Evolutionary conservation across 176 grass and related monocot genomes (phyloP).

Genomic region (Triticum turgidum): DNA sequence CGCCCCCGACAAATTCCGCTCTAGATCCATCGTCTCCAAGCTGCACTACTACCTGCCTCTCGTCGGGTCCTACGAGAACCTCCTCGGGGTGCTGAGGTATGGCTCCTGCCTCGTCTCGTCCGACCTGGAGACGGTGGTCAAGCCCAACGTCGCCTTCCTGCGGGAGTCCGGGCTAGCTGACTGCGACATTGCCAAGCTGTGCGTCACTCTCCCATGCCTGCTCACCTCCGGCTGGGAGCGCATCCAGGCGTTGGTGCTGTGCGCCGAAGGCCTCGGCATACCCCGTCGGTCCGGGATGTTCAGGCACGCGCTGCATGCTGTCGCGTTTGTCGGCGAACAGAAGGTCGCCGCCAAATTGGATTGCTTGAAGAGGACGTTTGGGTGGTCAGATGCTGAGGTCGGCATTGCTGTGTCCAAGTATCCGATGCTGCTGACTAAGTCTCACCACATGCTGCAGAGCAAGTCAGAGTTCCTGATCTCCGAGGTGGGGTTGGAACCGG

Average conservation of each 20-base stretch:
- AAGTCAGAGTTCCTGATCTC: slow-evolving; percentile 16
- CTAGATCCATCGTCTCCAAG: not conserved
- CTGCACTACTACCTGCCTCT: slow-evolving; percentile 8
- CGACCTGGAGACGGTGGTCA: not conserved
- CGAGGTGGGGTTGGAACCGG: slow-evolving; percentile 8
- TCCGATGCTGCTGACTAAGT: not conserved
- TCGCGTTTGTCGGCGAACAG: not conserved
- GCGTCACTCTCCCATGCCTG: not conserved
- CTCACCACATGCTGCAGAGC: not conserved
- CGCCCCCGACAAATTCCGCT: not conserved
- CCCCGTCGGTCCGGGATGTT: not conserved
- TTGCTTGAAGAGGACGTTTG: not conserved
- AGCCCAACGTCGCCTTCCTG: not conserved
- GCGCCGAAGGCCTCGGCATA: not conserved
- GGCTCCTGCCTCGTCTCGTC: not conserved
- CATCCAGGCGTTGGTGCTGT: not conserved
- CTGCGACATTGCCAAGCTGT: not conserved
- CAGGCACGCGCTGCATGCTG: not conserved
- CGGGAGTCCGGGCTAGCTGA: not conserved
- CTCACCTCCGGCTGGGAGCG: not conserved
- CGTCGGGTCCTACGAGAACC: not conserved
- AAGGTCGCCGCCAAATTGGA: not conserved
- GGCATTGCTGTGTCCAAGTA: not conserved
- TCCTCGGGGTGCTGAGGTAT: not conserved
- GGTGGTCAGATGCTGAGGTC: not conserved